These are phyloP conservation scores for Fusarium marasasianum DNA, from an alignment of 2,329 filamentous ascomycete species.

Conservation along the genomic window DNA sequence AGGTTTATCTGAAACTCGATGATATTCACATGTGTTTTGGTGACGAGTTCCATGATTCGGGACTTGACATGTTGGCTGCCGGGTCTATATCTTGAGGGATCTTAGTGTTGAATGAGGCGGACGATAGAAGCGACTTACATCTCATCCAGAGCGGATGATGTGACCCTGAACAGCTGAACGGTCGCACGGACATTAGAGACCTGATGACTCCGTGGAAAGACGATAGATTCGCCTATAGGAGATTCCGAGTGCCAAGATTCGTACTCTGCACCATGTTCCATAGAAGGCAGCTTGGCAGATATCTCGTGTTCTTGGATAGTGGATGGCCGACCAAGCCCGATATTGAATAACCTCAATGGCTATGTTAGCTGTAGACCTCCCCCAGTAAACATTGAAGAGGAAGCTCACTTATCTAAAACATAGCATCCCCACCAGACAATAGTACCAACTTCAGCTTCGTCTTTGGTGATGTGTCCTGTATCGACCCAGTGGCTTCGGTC, in stretches of 20 bases:
- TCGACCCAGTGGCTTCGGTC: background rate
- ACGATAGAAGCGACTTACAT: background rate
- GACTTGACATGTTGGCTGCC: background rate
- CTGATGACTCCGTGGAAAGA: background rate
- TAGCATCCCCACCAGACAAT: background rate
- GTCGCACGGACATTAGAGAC: background rate
- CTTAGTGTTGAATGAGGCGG: too few species aligned
- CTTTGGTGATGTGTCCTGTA: background rate
- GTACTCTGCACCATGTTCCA: background rate
- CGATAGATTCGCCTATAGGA: background rate
- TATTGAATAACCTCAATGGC: background rate
- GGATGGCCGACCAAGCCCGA: background rate
- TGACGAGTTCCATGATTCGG: background rate
- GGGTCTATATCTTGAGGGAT: background rate
- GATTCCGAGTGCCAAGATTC: background rate
- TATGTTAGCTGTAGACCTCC: background rate
- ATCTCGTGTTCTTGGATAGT: background rate
- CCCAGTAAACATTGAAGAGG: rapidly evolving
- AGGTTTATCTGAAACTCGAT: background rate
- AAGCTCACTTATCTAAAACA: background rate
- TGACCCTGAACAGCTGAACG: background rate
- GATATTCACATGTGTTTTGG: background rate
- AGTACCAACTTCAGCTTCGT: background rate
- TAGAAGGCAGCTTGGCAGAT: background rate
- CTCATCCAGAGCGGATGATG: background rate